These are phyloP conservation scores for Trapa incisa DNA, from an alignment of 345 rosid species.

Conservation along the genomic window DNA sequence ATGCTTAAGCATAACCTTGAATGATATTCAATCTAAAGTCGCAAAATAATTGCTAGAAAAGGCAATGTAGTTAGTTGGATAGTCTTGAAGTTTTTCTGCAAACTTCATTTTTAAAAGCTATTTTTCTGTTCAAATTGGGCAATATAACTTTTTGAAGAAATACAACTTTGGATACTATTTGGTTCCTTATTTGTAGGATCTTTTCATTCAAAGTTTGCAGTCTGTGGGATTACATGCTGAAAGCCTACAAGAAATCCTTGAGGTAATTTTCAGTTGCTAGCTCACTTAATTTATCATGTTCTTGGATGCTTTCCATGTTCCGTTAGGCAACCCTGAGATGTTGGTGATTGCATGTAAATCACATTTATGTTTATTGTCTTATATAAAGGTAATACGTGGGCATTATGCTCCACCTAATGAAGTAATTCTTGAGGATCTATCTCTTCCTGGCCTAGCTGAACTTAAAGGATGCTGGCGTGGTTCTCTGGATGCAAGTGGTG, in stretches of 20 bases:
- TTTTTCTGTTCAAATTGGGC: not conserved
- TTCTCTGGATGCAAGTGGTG: slow-evolving; percentile 95
- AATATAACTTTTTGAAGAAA: not conserved
- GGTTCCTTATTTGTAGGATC: slow-evolving; percentile 43
- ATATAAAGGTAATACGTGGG: slow-evolving; percentile 47
- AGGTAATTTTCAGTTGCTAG: slow-evolving; percentile 29
- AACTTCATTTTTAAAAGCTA: not conserved
- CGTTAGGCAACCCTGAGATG: not conserved
- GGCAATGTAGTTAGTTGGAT: not conserved
- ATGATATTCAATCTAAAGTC: not conserved
- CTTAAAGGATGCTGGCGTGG: slow-evolving; percentile 90
- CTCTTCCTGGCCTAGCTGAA: slow-evolving; percentile 91
- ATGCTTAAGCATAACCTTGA: not conserved
- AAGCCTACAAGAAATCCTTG: slow-evolving; percentile 66
- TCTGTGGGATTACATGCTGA: slow-evolving; percentile 63
- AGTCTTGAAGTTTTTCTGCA: not conserved
- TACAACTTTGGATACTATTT: not conserved
- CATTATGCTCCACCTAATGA: slow-evolving; percentile 53
- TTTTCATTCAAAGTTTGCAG: slow-evolving; percentile 87
- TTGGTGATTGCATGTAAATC: not conserved
- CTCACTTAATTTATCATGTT: not conserved
- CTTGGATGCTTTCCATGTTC: not conserved
- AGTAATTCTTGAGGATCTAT: slow-evolving; percentile 61
- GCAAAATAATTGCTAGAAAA: not conserved
- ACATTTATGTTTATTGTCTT: slow-evolving; percentile 1